Conservation (phyloP, 495 filamentous ascomycete genomes). For the Aspergillus kassunensis region DNA sequence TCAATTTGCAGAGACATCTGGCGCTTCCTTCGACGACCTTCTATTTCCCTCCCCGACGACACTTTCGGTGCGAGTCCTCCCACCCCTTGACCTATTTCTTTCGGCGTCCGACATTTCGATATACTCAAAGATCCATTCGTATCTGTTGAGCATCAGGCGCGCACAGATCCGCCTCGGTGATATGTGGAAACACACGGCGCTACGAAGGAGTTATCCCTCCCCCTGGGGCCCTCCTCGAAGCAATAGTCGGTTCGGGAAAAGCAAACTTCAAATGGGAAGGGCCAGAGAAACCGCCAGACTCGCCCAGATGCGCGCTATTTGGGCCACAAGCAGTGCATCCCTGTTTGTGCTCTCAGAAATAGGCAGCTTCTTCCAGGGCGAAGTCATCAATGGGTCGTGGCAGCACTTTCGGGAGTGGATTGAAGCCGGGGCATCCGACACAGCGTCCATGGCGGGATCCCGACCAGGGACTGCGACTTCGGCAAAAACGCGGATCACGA, state of each 20-base stretch:
- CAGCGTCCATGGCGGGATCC: constrained; percentile 36
- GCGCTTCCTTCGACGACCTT: constrained; percentile 65
- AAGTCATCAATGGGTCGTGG: constrained; percentile 79
- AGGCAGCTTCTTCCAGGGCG: constrained; percentile 82
- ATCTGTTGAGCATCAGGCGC: constrained; percentile 76
- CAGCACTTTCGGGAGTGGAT: constrained; percentile 58
- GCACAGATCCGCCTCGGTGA: constrained; percentile 76
- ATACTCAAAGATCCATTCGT: constrained; percentile 82
- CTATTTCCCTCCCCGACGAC: constrained; percentile 72
- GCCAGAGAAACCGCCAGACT: constrained; percentile 55
- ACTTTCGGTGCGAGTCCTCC: constrained; percentile 67
- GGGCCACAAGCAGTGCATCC: constrained; percentile 80
- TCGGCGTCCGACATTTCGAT: constrained; percentile 64
- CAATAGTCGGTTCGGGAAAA: constrained; percentile 52
- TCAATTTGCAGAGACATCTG: constrained; percentile 28
- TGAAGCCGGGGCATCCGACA: constrained; percentile 27
- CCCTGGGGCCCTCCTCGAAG: constrained; percentile 62
- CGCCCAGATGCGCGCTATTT: constrained; percentile 67
- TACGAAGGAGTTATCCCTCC: constrained; percentile 71
- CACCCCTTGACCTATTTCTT: constrained; percentile 85
- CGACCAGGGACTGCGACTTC: constrained; percentile 38
- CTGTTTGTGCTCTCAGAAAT: constrained; percentile 84
- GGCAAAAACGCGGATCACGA: constrained; percentile 17
- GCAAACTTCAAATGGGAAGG: constrained; percentile 52
- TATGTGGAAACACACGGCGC: constrained; percentile 76